These are phyloP conservation scores for Clavariopsis aquatica DNA, from an alignment of 495 filamentous ascomycete species.

Conservation along the genomic window DNA sequence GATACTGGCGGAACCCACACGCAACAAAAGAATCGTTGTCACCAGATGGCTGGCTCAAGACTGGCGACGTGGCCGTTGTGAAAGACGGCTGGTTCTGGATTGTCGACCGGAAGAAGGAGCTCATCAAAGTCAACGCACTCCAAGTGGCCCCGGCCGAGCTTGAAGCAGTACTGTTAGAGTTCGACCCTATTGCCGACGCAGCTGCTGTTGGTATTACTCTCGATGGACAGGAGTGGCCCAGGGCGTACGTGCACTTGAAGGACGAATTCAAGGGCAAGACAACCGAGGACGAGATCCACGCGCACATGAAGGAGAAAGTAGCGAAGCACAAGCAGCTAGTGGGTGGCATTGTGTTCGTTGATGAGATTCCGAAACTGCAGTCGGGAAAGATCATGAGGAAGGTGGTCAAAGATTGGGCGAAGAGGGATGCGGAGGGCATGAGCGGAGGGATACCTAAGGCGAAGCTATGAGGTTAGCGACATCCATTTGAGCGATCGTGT, in stretches of 20 bases:
- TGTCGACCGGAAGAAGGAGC: conserved; percentile 50
- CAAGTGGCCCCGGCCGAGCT: conserved; percentile 53
- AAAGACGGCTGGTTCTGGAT: conserved; percentile 45
- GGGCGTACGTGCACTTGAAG: conserved; percentile 43
- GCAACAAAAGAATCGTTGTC: conserved; percentile 40
- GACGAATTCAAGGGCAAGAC: conserved; percentile 41
- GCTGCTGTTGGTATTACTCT: conserved; percentile 44
- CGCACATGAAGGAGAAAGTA: conserved; percentile 42
- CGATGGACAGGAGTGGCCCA: conserved; percentile 42
- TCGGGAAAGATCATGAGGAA: conserved; percentile 45
- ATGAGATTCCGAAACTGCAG: conserved; percentile 44
- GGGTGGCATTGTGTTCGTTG: conserved; percentile 44
- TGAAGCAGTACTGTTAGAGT: conserved; percentile 47
- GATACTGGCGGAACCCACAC: conserved; percentile 44
- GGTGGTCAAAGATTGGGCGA: conserved; percentile 44
- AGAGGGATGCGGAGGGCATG: conserved; percentile 39
- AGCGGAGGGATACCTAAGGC: conserved; percentile 27
- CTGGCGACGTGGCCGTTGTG: conserved; percentile 44
- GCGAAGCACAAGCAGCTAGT: conserved; percentile 45
- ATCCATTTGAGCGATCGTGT: no score
- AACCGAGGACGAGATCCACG: conserved; percentile 38
- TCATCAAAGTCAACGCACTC: conserved; percentile 49
- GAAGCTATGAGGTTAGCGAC: conserved; percentile 22
- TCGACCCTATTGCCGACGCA: conserved; percentile 47
- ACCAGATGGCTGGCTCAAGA: conserved; percentile 43